Conservation (phyloP, 2,329 filamentous ascomycete genomes). For the Cercospora janseana region DNA sequence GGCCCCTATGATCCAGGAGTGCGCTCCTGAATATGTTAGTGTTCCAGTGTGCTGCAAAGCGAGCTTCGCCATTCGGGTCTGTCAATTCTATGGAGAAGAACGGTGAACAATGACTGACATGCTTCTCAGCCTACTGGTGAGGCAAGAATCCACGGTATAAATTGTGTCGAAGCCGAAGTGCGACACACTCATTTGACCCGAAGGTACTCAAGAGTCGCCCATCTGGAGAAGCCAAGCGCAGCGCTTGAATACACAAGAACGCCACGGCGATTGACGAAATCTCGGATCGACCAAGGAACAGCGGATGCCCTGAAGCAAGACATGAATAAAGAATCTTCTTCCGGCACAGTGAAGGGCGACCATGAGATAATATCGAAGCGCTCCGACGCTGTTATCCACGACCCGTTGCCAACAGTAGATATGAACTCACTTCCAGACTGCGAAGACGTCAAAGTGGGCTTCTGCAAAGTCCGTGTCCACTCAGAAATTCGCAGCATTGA, state of each 20-base stretch:
- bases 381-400: not conserved
- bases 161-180: constrained; percentile 2
- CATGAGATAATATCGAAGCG: not conserved
- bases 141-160: not conserved
- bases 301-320: too few relatives aligned
- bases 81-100: not conserved
- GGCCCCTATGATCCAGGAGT: not conserved
- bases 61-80: not conserved
- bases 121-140: not conserved
- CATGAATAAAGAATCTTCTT: too few relatives aligned
- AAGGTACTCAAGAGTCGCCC: constrained; percentile 4
- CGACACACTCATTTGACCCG: not conserved
- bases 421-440: not conserved
- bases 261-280: not conserved
- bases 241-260: constrained; percentile 1
- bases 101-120: not conserved
- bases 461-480: constrained; percentile 1
- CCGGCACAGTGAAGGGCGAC: too few relatives aligned
- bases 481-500: not conserved
- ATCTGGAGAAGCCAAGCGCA: not conserved
- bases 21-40: not conserved
- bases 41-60: constrained; percentile 1
- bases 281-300: not conserved
- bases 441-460: not conserved
- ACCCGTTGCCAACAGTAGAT: not conserved